Evolutionary conservation across 768 basidiomycete genomes (phyloP).

Genomic region (Hypholoma fasciculare): DNA sequence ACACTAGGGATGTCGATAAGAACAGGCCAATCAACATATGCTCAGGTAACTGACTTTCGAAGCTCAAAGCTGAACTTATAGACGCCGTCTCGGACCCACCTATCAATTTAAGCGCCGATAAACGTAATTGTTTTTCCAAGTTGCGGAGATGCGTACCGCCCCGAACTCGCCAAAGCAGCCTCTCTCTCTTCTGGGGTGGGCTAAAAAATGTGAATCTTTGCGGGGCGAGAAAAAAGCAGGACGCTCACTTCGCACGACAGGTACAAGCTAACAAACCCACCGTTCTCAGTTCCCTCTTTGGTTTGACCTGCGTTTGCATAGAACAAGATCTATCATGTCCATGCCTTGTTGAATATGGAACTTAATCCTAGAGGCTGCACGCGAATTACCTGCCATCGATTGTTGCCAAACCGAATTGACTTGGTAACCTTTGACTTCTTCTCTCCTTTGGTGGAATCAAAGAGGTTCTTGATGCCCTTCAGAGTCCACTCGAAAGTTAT

Average conservation of each 20-base stretch:
- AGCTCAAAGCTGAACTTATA: slow-evolving; percentile 87
- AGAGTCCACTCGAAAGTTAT: slow-evolving; percentile 81
- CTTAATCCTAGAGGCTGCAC: not conserved
- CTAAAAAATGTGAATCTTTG: slow-evolving; percentile 32
- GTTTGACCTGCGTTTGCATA: slow-evolving; percentile 78
- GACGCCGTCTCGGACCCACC: slow-evolving; percentile 85
- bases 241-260: slow-evolving; percentile 77
- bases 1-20: slow-evolving; percentile 21
- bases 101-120: slow-evolving; percentile 23
- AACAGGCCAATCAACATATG: not conserved
- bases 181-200: slow-evolving; percentile 80
- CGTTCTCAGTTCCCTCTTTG: slow-evolving; percentile 47
- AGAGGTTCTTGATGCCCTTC: slow-evolving; percentile 65
- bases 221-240: not conserved
- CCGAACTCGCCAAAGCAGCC: slow-evolving; percentile 50
- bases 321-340: slow-evolving; percentile 61
- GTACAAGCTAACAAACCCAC: slow-evolving; percentile 69
- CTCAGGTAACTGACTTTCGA: slow-evolving; percentile 47
- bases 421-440: slow-evolving; percentile 77
- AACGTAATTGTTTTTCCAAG: not conserved
- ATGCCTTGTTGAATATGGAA: slow-evolving; percentile 12
- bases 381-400: slow-evolving; percentile 63
- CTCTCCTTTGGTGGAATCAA: slow-evolving; percentile 80
- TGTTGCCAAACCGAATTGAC: slow-evolving; percentile 75
- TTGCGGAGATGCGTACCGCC: slow-evolving; percentile 39